Percentiles rank a stretch among this genome's conserved stretches.
Conservation (phyloP, 164 flowering plant species). For the Sedum album region DNA sequence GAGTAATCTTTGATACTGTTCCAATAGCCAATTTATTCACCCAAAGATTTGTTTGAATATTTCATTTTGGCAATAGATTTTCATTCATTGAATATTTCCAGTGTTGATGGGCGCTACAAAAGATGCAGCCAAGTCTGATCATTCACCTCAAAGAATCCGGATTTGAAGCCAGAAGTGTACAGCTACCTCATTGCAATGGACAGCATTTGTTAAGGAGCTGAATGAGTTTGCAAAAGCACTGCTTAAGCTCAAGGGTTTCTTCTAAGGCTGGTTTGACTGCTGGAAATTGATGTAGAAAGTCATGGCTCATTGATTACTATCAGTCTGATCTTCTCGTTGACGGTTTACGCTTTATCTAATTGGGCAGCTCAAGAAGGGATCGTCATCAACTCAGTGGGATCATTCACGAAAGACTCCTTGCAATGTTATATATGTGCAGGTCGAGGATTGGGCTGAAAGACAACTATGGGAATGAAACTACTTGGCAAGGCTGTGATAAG, state of each 20-base stretch:
- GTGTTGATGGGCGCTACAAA: constrained; percentile 70
- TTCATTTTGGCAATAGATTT: background rate
- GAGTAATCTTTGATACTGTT: background rate
- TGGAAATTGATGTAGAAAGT: constrained; percentile 49
- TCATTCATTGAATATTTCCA: constrained; percentile 11
- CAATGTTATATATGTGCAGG: constrained; percentile 91
- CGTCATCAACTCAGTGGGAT: constrained; percentile 36
- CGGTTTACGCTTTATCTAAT: constrained; percentile 46
- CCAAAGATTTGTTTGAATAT: background rate
- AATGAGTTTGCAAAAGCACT: constrained; percentile 70
- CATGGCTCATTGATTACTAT: constrained; percentile 47
- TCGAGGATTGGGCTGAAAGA: constrained; percentile 71
- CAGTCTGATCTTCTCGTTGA: constrained; percentile 59
- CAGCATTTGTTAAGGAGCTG: constrained; percentile 89
- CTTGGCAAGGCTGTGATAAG: constrained; percentile 65
- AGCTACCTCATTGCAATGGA: constrained; percentile 90
- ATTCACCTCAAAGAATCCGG: constrained; percentile 57
- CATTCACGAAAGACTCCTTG: constrained; percentile 82
- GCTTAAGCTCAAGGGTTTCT: constrained; percentile 59
- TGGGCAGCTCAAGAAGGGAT: constrained; percentile 68
- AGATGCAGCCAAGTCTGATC: constrained; percentile 58
- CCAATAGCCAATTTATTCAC: background rate
- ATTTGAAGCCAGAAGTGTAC: constrained; percentile 72
- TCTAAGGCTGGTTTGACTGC: constrained; percentile 47
- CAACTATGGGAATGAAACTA: constrained; percentile 93